Percentiles rank a stretch among this genome's conserved stretches.
Conservation (phyloP, 495 filamentous ascomycete species). For the Ramalina intermedia region DNA sequence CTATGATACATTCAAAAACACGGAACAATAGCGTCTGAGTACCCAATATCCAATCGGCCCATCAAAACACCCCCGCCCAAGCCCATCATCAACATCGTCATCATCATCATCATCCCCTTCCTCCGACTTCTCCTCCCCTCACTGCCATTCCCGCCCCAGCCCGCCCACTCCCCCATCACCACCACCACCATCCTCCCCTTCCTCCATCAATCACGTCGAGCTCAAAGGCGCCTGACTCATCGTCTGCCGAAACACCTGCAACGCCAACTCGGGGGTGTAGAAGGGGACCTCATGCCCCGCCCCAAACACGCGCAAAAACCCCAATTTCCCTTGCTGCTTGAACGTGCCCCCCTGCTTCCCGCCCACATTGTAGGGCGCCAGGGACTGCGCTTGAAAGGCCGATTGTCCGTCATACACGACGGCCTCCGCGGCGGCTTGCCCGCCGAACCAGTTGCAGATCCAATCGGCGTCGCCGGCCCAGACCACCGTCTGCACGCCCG, state of each 20-base stretch:
- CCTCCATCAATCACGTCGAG: slow-evolving; percentile 18
- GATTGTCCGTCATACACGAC: slow-evolving; percentile 24
- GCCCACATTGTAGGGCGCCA: slow-evolving; percentile 33
- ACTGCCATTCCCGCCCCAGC: too few relatives aligned
- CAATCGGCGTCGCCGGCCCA: slow-evolving; percentile 45
- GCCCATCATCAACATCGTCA: too few relatives aligned
- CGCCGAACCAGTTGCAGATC: slow-evolving; percentile 43
- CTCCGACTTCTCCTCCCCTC: too few relatives aligned
- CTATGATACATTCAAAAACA: too few relatives aligned
- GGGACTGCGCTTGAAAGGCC: slow-evolving; percentile 23
- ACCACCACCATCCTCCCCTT: too few relatives aligned
- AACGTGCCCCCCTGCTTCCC: slow-evolving; percentile 31
- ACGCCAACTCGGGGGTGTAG: slow-evolving; percentile 32
- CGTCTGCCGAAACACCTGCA: slow-evolving; percentile 39
- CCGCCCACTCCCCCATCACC: too few relatives aligned
- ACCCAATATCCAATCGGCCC: too few relatives aligned
- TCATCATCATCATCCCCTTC: too few relatives aligned
- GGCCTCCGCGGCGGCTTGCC: slow-evolving; percentile 27
- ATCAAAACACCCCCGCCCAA: too few relatives aligned
- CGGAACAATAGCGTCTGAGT: too few relatives aligned
- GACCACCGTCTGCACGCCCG: slow-evolving; percentile 32
- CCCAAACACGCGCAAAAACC: slow-evolving; percentile 35
- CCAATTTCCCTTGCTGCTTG: slow-evolving; percentile 37
- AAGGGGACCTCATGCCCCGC: slow-evolving; percentile 39
- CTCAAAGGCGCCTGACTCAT: slow-evolving; percentile 24